phyloP scores from a whole-genome alignment of 495 filamentous ascomycete species.

The Penicillium odoratum region DNA sequence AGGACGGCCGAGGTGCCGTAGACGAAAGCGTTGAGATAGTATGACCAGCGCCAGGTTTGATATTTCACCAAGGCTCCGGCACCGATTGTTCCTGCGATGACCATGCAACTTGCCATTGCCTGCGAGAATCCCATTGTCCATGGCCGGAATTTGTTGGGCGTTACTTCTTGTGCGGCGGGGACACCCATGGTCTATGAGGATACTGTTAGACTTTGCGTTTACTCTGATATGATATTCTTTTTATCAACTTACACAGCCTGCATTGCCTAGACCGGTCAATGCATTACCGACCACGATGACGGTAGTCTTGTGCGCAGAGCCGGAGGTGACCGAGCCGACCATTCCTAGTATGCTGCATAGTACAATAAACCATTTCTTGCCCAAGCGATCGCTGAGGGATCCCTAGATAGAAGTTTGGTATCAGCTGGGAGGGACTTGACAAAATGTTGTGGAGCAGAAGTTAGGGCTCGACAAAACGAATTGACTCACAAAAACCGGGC shows the following conservation, averaged over 20 bases:
- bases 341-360: not conserved
- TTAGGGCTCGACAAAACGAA: not conserved
- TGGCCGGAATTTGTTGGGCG: not conserved
- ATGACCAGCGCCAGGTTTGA: not conserved
- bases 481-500: not conserved
- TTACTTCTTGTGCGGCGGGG: not conserved
- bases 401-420: not conserved
- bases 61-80: not conserved
- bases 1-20: not conserved
- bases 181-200: not conserved
- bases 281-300: not conserved
- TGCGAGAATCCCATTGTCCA: not conserved
- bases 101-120: not conserved
- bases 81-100: not conserved
- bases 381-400: not conserved
- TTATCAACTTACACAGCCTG: not conserved
- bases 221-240: no score
- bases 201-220: no score
- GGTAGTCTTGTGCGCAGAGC: not conserved
- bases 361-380: not conserved
- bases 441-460: no score
- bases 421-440: no score
- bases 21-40: not conserved
- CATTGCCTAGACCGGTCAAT: not conserved
- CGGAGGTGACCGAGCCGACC: not conserved